A percentile compares a stretch with the other conserved stretches of the same genome.
These are phyloP conservation scores for Globisporangium mamillatum DNA, from an alignment of 352 stramenopile genomes.

Conservation along the genomic window DNA sequence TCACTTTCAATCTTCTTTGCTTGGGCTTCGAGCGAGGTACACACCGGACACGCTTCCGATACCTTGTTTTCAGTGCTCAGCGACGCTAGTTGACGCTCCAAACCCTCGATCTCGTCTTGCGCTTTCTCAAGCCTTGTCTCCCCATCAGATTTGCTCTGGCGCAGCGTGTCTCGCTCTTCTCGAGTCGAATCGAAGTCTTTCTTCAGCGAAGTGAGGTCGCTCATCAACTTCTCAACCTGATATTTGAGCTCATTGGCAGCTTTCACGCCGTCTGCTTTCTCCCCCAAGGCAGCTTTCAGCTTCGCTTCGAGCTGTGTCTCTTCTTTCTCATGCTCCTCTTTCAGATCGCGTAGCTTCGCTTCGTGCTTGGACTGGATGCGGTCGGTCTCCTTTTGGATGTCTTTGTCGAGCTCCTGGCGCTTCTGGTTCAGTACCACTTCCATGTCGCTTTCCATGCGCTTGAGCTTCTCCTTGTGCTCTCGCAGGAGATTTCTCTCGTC, in stretches of 20 bases:
- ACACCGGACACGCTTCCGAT: not conserved
- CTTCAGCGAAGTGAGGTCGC: conserved; percentile 18
- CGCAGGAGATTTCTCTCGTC: conserved; percentile 52
- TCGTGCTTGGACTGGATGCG: conserved; percentile 41
- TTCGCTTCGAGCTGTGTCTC: conserved; percentile 32
- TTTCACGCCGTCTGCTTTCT: conserved; percentile 23
- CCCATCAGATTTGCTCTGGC: not conserved
- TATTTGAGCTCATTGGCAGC: conserved; percentile 26
- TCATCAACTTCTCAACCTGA: conserved; percentile 26
- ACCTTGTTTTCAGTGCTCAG: not conserved
- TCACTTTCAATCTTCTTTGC: not conserved
- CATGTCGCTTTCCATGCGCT: conserved; percentile 50
- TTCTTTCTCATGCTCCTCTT: conserved; percentile 34
- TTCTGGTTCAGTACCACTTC: conserved; percentile 42
- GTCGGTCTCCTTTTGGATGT: conserved; percentile 43
- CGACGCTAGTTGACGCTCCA: not conserved
- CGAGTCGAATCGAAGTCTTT: conserved; percentile 17
- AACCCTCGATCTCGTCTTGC: not conserved
- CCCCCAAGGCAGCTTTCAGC: conserved; percentile 27
- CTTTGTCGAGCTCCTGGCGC: conserved; percentile 56
- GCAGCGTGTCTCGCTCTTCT: not conserved
- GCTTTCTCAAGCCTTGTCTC: conserved; percentile 5
- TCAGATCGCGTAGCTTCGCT: conserved; percentile 40
- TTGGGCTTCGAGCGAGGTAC: not conserved
- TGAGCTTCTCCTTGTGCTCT: conserved; percentile 63